Conservation (phyloP, 495 filamentous ascomycete species). For the Daldinia grandis region DNA sequence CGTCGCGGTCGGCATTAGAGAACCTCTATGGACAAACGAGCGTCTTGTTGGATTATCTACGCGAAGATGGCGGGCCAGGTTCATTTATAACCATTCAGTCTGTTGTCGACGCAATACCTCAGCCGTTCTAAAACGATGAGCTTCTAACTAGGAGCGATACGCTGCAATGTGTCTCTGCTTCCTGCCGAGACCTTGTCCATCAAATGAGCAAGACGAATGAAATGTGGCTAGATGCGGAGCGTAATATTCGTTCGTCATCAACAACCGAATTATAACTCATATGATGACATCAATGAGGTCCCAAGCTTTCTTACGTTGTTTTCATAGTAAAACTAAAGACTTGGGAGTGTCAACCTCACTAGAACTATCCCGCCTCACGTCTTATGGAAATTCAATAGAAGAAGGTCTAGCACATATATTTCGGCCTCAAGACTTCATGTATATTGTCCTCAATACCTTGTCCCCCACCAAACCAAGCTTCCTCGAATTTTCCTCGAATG, state of each 20-base stretch:
- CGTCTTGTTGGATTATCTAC: slow-evolving; percentile 82
- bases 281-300: slow-evolving; percentile 1
- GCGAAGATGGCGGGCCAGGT: slow-evolving; percentile 82
- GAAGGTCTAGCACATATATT: neutral
- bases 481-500: neutral
- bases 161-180: neutral
- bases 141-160: neutral
- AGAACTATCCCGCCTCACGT: neutral
- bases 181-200: neutral
- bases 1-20: slow-evolving; percentile 85
- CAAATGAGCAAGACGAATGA: neutral
- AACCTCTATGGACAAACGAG: slow-evolving; percentile 86
- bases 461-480: neutral
- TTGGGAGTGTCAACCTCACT: neutral
- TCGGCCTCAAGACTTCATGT: neutral
- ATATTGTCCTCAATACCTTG: neutral
- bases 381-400: neutral
- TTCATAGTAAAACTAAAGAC: neutral
- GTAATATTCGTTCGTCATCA: slow-evolving; percentile 6
- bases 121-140: slow-evolving; percentile 34
- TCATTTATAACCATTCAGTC: slow-evolving; percentile 88
- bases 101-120: slow-evolving; percentile 59
- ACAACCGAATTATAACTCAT: slow-evolving; percentile 12
- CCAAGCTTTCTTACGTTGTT: neutral
- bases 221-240: neutral